phyloP scores from a whole-genome alignment of 2,329 filamentous ascomycete species.

The Botryotinia calthae region DNA sequence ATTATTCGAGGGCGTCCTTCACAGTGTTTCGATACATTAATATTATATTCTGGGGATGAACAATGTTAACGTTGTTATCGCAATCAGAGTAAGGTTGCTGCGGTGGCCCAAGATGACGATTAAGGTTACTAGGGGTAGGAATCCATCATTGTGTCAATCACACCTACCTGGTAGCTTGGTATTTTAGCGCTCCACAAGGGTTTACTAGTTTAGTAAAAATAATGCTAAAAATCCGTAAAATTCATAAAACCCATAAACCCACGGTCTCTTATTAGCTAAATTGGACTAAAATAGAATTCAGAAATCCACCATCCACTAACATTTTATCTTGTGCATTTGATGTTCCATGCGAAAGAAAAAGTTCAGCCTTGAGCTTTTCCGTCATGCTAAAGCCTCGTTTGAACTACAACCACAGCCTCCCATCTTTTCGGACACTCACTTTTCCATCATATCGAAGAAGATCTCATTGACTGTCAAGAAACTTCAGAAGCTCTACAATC shows the following conservation, averaged over 20 bases:
- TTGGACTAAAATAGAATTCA: background rate
- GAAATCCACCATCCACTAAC: background rate
- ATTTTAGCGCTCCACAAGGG: background rate
- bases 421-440: background rate
- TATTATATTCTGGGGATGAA: background rate
- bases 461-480: constrained; percentile 10
- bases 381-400: constrained; percentile 15
- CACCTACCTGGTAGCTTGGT: background rate
- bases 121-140: background rate
- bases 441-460: background rate
- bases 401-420: background rate
- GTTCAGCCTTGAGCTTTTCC: constrained; percentile 23
- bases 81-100: background rate
- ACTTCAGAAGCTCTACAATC: background rate
- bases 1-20: background rate
- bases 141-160: background rate
- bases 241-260: background rate
- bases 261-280: background rate
- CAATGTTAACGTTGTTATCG: background rate
- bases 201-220: background rate
- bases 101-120: constrained; percentile 4
- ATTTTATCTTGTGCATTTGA: background rate
- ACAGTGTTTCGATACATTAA: background rate
- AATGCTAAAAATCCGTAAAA: background rate
- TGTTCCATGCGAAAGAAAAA: background rate